Percentiles rank a stretch among this genome's conserved stretches.
phyloP scores from a whole-genome alignment of 768 basidiomycete genomes.

The Boletus subcaerulescens region DNA sequence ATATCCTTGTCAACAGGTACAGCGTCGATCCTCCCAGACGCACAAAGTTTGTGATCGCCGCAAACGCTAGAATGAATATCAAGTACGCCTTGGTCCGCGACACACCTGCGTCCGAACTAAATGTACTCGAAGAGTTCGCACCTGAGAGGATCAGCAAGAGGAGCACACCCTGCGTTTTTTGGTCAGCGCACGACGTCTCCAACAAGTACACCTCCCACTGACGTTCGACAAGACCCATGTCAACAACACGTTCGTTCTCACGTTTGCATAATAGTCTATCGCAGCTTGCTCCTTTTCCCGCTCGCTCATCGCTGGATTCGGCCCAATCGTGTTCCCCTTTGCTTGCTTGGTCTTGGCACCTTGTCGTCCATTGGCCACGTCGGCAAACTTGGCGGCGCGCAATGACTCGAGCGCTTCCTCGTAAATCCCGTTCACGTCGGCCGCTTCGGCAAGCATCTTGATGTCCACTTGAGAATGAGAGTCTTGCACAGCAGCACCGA shows the following conservation, averaged over 20 bases:
- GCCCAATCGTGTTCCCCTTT: slow-evolving; percentile 8
- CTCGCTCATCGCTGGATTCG: slow-evolving; percentile 31
- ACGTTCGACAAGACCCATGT: slow-evolving; percentile 87
- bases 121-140: slow-evolving; percentile 54
- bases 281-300: slow-evolving; percentile 72
- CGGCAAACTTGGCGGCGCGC: slow-evolving; percentile 48
- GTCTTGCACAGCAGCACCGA: slow-evolving; percentile 82
- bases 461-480: slow-evolving; percentile 82
- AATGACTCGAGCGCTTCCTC: slow-evolving; percentile 80
- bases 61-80: slow-evolving; percentile 76
- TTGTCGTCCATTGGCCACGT: slow-evolving; percentile 1
- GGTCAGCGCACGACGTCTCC: neutral
- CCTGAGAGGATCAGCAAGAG: slow-evolving; percentile 68
- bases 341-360: slow-evolving; percentile 8
- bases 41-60: slow-evolving; percentile 72
- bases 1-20: slow-evolving; percentile 49
- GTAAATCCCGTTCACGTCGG: slow-evolving; percentile 81
- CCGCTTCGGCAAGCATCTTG: slow-evolving; percentile 77
- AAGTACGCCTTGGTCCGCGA: slow-evolving; percentile 72
- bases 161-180: slow-evolving; percentile 55
- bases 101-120: slow-evolving; percentile 45
- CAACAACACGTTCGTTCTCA: slow-evolving; percentile 78
- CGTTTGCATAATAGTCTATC: slow-evolving; percentile 85
- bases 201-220: slow-evolving; percentile 15
- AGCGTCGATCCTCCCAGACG: slow-evolving; percentile 58